A percentile compares a stretch with the other conserved stretches of the same genome.
Conservation (phyloP, 2,329 filamentous ascomycete species). For the Cercospora beticola region DNA sequence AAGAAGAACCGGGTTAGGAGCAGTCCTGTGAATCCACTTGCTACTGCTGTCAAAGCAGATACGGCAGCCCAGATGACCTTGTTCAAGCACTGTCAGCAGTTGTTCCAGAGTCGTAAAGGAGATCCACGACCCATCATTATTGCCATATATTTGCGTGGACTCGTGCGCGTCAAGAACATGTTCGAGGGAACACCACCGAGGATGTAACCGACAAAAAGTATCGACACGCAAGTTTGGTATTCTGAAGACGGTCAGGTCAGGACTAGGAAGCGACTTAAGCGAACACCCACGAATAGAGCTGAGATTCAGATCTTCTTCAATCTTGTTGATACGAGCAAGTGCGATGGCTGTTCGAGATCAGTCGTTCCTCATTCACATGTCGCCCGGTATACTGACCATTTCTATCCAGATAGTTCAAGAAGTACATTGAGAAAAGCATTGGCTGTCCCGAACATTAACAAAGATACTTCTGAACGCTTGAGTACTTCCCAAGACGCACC, state of each 20-base stretch:
- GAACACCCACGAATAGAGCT: conserved; percentile 13
- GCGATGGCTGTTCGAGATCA: conserved; percentile 29
- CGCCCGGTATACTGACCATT: conserved; percentile 11
- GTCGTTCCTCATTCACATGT: neutral
- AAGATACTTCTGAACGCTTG: neutral
- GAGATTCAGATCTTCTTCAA: conserved; percentile 49
- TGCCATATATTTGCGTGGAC: conserved; percentile 23
- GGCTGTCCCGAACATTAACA: neutral
- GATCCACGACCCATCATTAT: conserved; percentile 36
- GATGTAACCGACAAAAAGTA: conserved; percentile 45
- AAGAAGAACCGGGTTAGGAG: conserved; percentile 26
- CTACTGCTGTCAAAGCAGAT: conserved; percentile 36
- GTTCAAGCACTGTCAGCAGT: conserved; percentile 23
- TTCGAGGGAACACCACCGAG: conserved; percentile 41
- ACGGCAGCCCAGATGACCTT: conserved; percentile 41
- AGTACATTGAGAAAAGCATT: conserved; percentile 67
- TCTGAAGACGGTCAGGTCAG: conserved; percentile 39
- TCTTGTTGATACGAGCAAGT: conserved; percentile 28
- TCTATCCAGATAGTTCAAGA: conserved; percentile 67
- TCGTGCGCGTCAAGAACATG: conserved; percentile 38
- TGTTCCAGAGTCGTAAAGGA: conserved; percentile 20
- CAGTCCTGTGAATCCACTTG: conserved; percentile 19
- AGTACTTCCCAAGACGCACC: neutral
- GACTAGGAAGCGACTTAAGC: neutral
- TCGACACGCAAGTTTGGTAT: conserved; percentile 46